Base-by-base conservation (phyloP, 441 rosid species). In the Breynia disticha region DNA sequence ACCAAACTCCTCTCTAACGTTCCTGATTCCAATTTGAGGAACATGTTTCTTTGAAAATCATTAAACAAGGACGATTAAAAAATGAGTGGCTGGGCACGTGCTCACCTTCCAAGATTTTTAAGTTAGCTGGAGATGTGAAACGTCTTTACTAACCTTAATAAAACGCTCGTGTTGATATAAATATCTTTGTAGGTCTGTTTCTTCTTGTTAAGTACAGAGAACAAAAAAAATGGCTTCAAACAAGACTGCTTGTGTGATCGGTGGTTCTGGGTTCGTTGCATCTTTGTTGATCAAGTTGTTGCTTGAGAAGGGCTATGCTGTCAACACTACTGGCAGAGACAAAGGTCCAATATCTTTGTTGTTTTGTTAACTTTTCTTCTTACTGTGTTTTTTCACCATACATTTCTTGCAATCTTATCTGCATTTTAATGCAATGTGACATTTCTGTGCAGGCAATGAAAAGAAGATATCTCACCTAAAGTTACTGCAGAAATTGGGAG, bases 181-280 rank as follows among this genome's bases (percentile, higher is more conserved):
- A 21, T 54, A 21, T 7, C 12, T 16, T 46, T 18, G 14, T 12
- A 14, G 2, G 2, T 12, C 28, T 11, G n/a, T 11, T 22, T 57
- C 15, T 48, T 37, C 41, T 50, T 18, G 11, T 48, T 1, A 17
- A 11, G 16, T 50, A 22, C 48, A 80, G 71, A 84, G 78, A 6
- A 15, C 71, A 9, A 57, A 51, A 46, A 61, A 64, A 13, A 13
- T 52, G 28, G 43, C 16, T 46, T 56, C 57, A 1, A 80, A 66
- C 56, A 85, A 76, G 77, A 67, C 9, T 18, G 90, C 75, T 11
- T 90, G 96, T 62, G 96, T 90, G 11, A 73, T 80, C 1, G 95
- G 98, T 17, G 98, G 98, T 43, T 57, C 68, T 0, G 94, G 98
- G 18, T 83, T 73, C 61, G 73, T 87, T 13, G 98, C 88, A 0